phyloP scores from a whole-genome alignment of 2,329 filamentous ascomycete genomes.

The Sporothrix globosa region DNA sequence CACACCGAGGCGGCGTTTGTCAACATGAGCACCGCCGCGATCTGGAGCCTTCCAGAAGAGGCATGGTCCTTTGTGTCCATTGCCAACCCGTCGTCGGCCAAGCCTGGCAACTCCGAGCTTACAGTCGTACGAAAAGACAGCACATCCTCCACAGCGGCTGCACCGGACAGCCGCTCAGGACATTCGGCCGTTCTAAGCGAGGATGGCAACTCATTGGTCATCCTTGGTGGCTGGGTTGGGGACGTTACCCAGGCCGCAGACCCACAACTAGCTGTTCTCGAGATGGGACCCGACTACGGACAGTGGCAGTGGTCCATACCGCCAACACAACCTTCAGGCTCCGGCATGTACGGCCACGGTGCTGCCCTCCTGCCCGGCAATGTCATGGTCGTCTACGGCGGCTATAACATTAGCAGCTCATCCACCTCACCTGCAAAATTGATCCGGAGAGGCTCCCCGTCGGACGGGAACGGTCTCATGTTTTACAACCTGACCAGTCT shows the following conservation, averaged over 20 bases:
- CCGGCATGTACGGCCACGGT: constrained; percentile 65
- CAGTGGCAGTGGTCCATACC: constrained; percentile 74
- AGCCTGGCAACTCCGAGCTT: constrained; percentile 57
- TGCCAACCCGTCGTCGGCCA: constrained; percentile 42
- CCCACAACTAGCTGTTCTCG: constrained; percentile 78
- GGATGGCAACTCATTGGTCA: constrained; percentile 74
- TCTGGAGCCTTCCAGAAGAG: constrained; percentile 85
- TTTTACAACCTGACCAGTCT: constrained; percentile 64
- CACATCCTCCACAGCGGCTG: not conserved
- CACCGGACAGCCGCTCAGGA: constrained; percentile 73
- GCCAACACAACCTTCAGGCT: constrained; percentile 49
- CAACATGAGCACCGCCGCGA: constrained; percentile 88
- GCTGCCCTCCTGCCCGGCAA: constrained; percentile 67
- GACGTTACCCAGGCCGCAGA: constrained; percentile 73
- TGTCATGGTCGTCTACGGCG: constrained; percentile 69
- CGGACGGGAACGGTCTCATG: constrained; percentile 34
- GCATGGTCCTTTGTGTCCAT: constrained; percentile 81
- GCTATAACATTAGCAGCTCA: constrained; percentile 53
- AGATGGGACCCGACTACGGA: constrained; percentile 74
- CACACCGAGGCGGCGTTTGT: constrained; percentile 83
- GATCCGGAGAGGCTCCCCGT: constrained; percentile 36
- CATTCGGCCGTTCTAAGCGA: constrained; percentile 82
- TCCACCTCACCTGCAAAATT: constrained; percentile 13
- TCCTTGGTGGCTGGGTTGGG: constrained; percentile 93
- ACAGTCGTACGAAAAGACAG: constrained; percentile 42